A percentile compares a stretch with the other conserved stretches of the same genome.
Evolutionary conservation across 2,329 filamentous ascomycete species (phyloP).

Genomic region (Exophiala lecanii-corni): DNA sequence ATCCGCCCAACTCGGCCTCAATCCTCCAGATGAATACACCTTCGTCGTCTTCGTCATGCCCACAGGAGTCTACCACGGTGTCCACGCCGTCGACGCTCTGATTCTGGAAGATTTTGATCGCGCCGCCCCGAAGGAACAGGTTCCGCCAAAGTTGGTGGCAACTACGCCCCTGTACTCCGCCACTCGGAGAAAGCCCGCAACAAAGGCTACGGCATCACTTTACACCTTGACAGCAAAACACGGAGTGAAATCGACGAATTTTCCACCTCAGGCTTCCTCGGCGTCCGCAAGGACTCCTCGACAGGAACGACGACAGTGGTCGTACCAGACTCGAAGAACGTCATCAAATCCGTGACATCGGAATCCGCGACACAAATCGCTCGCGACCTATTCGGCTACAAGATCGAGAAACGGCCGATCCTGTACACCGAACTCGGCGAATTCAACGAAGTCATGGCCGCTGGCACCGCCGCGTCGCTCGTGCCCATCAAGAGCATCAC

Average conservation of each 20-base stretch:
- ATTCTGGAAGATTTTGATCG: constrained; percentile 93
- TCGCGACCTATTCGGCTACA: constrained; percentile 69
- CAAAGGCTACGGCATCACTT: constrained; percentile 85
- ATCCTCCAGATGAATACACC: constrained; percentile 84
- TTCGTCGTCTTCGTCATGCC: constrained; percentile 88
- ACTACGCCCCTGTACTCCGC: constrained; percentile 87
- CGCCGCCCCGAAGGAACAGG: constrained; percentile 88
- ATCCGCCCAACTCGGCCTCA: constrained; percentile 79
- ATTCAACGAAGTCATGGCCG: constrained; percentile 81
- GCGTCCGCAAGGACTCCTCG: constrained; percentile 59
- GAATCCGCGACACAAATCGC: constrained; percentile 74
- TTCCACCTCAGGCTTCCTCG: constrained; percentile 89
- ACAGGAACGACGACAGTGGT: constrained; percentile 57
- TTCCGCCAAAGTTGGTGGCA: constrained; percentile 89
- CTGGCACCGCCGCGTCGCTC: constrained; percentile 83
- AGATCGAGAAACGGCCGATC: constrained; percentile 67
- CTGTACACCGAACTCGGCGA: constrained; percentile 56
- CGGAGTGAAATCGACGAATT: constrained; percentile 92
- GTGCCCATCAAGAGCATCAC: constrained; percentile 92
- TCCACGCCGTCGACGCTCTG: constrained; percentile 77
- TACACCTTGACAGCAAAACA: constrained; percentile 83
- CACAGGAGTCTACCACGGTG: constrained; percentile 89
- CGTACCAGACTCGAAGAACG: constrained; percentile 80
- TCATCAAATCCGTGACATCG: constrained; percentile 82
- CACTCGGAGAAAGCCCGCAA: constrained; percentile 77